Percentiles rank a stretch among this genome's conserved stretches.
These are phyloP conservation scores for Niebla homalea DNA, from an alignment of 495 filamentous ascomycete genomes.

Conservation along the genomic window DNA sequence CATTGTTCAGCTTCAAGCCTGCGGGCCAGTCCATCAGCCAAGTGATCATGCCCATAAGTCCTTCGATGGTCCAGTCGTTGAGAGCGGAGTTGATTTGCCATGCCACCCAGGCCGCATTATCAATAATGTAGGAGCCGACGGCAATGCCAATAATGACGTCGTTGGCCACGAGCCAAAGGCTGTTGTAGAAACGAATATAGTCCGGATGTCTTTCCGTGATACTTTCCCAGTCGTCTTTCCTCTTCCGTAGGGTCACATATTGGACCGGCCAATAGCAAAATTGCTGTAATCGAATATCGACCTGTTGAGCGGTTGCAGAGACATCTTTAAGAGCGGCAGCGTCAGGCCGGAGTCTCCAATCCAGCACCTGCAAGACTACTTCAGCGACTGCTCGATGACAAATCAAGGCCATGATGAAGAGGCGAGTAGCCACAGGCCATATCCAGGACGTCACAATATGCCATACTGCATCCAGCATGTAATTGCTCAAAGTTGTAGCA, in stretches of 20 bases:
- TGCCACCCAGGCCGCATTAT: slow-evolving; percentile 79
- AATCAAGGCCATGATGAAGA: slow-evolving; percentile 66
- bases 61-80: slow-evolving; percentile 73
- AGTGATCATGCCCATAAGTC: slow-evolving; percentile 73
- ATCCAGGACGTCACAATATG: slow-evolving; percentile 62
- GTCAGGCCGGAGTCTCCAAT: slow-evolving; percentile 73
- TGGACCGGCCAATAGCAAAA: slow-evolving; percentile 99
- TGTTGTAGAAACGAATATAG: slow-evolving; percentile 99
- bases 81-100: slow-evolving; percentile 68
- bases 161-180: slow-evolving; percentile 95
- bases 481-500: slow-evolving; percentile 69
- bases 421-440: slow-evolving; percentile 58
- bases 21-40: slow-evolving; percentile 98
- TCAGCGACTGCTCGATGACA: slow-evolving; percentile 76
- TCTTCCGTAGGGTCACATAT: slow-evolving; percentile 75
- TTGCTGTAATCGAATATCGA: slow-evolving; percentile 94
- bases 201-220: slow-evolving; percentile 91
- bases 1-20: slow-evolving; percentile 93
- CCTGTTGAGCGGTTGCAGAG: slow-evolving; percentile 93
- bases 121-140: slow-evolving; percentile 89
- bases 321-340: slow-evolving; percentile 86
- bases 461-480: slow-evolving; percentile 52
- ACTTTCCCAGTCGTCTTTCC: slow-evolving; percentile 90
- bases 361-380: slow-evolving; percentile 61
- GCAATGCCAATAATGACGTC: slow-evolving; percentile 98